phyloP scores from a whole-genome alignment of 495 filamentous ascomycete genomes.

The Hypoxylon lienhwacheense region DNA sequence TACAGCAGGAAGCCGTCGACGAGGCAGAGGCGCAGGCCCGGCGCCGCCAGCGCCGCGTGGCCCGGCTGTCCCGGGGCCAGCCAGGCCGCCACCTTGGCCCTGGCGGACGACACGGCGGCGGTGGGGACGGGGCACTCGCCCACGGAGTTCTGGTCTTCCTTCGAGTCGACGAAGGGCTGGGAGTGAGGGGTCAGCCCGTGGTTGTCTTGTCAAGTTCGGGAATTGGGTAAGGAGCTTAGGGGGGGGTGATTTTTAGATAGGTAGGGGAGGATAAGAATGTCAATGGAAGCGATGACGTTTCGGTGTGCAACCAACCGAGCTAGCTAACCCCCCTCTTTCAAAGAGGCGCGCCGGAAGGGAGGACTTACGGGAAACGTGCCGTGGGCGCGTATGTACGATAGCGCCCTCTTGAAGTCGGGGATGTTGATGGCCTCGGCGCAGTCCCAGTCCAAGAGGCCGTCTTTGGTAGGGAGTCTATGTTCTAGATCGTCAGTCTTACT shows the following conservation, averaged over 20 bases:
- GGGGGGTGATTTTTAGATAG: conserved; percentile 14
- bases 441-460: conserved; percentile 82
- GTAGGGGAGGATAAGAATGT: background rate
- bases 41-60: conserved; percentile 32
- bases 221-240: background rate
- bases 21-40: conserved; percentile 54
- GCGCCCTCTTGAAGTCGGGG: conserved; percentile 58
- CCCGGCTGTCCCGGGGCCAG: conserved; percentile 40
- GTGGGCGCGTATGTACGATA: conserved; percentile 63
- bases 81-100: conserved; percentile 48
- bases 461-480: conserved; percentile 49
- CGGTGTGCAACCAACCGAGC: too few relatives aligned
- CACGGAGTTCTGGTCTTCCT: conserved; percentile 74
- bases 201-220: conserved; percentile 19
- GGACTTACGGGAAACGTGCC: conserved; percentile 63
- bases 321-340: too few relatives aligned
- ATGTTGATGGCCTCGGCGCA: conserved; percentile 74
- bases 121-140: conserved; percentile 51
- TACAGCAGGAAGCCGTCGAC: conserved; percentile 88
- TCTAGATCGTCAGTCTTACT: background rate
- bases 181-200: too few relatives aligned
- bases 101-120: conserved; percentile 42
- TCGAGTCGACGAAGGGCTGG: conserved; percentile 62
- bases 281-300: too few relatives aligned
- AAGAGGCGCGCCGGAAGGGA: too few relatives aligned